These are phyloP conservation scores for Pseudogymnoascus destructans DNA, from an alignment of 2,329 filamentous ascomycete species.

Conservation along the genomic window DNA sequence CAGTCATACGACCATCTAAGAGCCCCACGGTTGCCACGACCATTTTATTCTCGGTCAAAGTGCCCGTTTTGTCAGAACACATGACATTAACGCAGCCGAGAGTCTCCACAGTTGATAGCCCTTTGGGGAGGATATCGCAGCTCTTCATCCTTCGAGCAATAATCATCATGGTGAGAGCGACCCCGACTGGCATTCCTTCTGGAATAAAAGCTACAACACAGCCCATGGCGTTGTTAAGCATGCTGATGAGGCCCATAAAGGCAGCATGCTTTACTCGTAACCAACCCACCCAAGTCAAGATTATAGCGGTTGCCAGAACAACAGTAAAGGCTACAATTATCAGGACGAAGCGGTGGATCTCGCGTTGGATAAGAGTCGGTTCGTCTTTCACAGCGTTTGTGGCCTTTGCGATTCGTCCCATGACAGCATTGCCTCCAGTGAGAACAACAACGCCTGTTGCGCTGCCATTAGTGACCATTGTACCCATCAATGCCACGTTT, in stretches of 20 bases:
- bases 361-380: slow-evolving; percentile 30
- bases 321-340: slow-evolving; percentile 32
- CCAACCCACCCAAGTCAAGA: slow-evolving; percentile 35
- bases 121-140: slow-evolving; percentile 64
- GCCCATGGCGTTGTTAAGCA: slow-evolving; percentile 36
- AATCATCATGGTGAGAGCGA: slow-evolving; percentile 57
- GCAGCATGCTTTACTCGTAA: slow-evolving; percentile 27
- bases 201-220: slow-evolving; percentile 55
- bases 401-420: slow-evolving; percentile 56
- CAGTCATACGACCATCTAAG: slow-evolving; percentile 19
- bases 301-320: slow-evolving; percentile 30
- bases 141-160: slow-evolving; percentile 61
- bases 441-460: slow-evolving; percentile 82
- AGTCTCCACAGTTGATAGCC: slow-evolving; percentile 61
- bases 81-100: slow-evolving; percentile 57
- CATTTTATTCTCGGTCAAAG: slow-evolving; percentile 42
- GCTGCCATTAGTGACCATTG: slow-evolving; percentile 87
- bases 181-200: slow-evolving; percentile 53
- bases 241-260: slow-evolving; percentile 32
- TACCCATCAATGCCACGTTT: slow-evolving; percentile 99
- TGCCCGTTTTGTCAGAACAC: slow-evolving; percentile 64
- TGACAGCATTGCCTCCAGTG: slow-evolving; percentile 53
- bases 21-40: slow-evolving; percentile 27
- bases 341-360: slow-evolving; percentile 33
- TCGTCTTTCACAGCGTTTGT: slow-evolving; percentile 25